A percentile compares a stretch with the other conserved stretches of the same genome.
Evolutionary conservation across 441 rosid species (phyloP).

Genomic region (Erodium moschatum): DNA sequence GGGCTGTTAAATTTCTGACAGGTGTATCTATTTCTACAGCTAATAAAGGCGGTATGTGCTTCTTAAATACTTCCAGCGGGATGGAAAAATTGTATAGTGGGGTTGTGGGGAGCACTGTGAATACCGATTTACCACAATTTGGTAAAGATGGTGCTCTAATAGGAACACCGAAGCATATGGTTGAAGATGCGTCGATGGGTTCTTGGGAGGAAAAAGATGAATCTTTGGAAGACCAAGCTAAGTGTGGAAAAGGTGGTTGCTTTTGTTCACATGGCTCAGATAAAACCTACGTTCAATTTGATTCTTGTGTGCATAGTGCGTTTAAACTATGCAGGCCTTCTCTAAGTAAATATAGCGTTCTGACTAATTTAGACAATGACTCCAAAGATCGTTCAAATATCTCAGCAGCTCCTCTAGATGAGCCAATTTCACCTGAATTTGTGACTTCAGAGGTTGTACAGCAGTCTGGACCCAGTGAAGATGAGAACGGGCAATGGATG

Average conservation of each 20-base stretch:
- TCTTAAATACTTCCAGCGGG: constrained; percentile 7
- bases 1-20: constrained; percentile 20
- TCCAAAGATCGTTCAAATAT: constrained; percentile 8
- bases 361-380: background rate
- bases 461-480: constrained; percentile 30
- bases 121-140: constrained; percentile 19
- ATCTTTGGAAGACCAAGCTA: constrained; percentile 15
- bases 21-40: constrained; percentile 24
- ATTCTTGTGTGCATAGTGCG: constrained; percentile 1
- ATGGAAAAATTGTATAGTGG: constrained; percentile 6
- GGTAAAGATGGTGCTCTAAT: constrained; percentile 16
- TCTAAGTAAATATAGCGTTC: constrained; percentile 7
- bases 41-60: constrained; percentile 19
- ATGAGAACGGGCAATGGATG: constrained; percentile 30
- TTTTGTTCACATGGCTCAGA: constrained; percentile 21
- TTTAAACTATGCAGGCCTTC: constrained; percentile 6
- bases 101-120: constrained; percentile 23
- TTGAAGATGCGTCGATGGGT: constrained; percentile 22
- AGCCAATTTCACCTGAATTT: constrained; percentile 19
- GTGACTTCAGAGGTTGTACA: constrained; percentile 21
- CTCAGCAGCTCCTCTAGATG: constrained; percentile 10
- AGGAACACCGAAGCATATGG: constrained; percentile 17
- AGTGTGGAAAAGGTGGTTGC: constrained; percentile 16
- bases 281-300: constrained; percentile 11
- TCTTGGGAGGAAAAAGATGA: constrained; percentile 24